Base-by-base conservation (phyloP, 2,329 filamentous ascomycete species). In the Cucurbitaria berberidis region DNA sequence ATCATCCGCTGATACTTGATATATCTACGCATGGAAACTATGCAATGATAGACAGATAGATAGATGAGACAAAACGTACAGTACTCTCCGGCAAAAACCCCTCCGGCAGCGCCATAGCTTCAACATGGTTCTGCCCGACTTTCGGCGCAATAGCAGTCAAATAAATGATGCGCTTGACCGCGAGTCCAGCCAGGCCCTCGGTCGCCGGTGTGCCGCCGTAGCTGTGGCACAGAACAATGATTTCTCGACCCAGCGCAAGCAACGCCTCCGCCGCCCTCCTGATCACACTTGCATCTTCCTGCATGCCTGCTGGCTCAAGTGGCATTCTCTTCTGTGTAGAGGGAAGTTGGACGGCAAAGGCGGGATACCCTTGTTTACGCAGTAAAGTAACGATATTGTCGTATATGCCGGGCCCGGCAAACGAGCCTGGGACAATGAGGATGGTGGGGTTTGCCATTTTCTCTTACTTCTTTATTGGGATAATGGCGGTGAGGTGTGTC, bases 251-350 rank as follows among this genome's bases (percentile, higher is more conserved):
- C 39, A 70, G 51, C 1, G 63, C 62, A 13, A 66, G 48, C 0
- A 73, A 38, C 3, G 46, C 43, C 13, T 63, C 55, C 5, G 60
- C 60, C 0, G 52, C 62, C 7, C 46, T 44, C 3, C 55, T 62
- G 16, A 76, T 68, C 10, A 62, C 55, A 27, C 54, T 51, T 0
- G 68, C 72, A 46, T 76, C 73, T 34, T 67, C 66, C 1, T 46
- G 21, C 54, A 66, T 59, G 10, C 55, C 64, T 0, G 66, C 60
- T 0, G 62, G 61, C 8, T 45, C 35, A 3, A 50, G 55, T 1
- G 53, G 58, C 36, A 46, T 19, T 3, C 57, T 49, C 51, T 61
- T 58, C 16, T 56, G 34, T 18, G 60, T 57, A 5, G 59, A 58
- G 2, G 53, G 66, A 5, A 64, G 47, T 18, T 47, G 40, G 16